phyloP scores from a whole-genome alignment of 345 rosid species.

The Syzygium jambos region DNA sequence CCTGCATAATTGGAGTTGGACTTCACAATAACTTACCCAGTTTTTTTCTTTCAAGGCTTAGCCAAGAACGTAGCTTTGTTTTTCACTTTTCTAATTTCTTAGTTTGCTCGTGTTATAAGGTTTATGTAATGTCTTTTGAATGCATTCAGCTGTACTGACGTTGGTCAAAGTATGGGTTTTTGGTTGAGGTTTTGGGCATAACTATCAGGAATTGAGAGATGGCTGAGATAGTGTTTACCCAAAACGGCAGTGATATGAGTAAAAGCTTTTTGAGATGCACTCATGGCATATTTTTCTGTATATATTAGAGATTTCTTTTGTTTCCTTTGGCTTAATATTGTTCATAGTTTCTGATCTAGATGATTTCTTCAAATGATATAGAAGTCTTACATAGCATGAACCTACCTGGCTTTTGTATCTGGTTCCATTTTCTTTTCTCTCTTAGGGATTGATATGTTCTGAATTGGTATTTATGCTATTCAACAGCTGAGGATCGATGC shows the following conservation, averaged over 20 bases:
- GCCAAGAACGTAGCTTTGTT: not conserved
- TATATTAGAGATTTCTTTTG: not conserved
- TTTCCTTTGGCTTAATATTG: not conserved
- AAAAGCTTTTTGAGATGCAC: not conserved
- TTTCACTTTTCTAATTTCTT: not conserved
- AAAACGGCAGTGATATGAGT: not conserved
- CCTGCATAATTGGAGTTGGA: not conserved
- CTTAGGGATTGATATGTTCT: not conserved
- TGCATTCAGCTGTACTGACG: not conserved
- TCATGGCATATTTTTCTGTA: not conserved
- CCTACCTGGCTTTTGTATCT: not conserved
- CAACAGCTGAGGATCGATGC: conserved; percentile 1
- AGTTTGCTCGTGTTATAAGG: not conserved
- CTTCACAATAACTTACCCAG: not conserved
- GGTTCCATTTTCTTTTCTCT: not conserved
- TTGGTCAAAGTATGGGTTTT: not conserved
- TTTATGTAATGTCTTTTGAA: not conserved
- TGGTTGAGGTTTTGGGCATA: not conserved
- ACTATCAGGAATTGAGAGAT: not conserved
- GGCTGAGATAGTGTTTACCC: not conserved
- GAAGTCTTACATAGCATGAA: not conserved
- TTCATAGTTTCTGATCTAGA: not conserved
- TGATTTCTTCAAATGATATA: not conserved
- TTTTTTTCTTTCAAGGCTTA: not conserved
- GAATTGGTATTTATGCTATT: not conserved